Base-by-base conservation (phyloP, 2,329 filamentous ascomycete species). In the Aspergillus fumigatus region DNA sequence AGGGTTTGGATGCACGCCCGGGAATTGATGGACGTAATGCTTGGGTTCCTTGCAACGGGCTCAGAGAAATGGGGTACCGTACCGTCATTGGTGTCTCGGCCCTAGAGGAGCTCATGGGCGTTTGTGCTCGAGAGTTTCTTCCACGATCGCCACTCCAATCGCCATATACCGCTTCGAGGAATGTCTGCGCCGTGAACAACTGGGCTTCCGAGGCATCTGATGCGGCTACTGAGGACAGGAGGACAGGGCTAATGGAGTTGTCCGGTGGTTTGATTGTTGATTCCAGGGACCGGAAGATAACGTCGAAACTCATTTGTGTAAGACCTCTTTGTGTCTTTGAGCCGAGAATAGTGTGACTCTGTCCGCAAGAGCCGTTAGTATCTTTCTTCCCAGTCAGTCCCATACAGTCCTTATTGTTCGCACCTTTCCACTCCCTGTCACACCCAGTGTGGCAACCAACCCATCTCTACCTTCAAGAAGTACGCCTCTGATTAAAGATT, bases 331-430 rank as follows among this genome's bases (percentile, higher is more conserved):
- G 90, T 23, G 83, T 85, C 64, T 87, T 88, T 11, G 90, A 95
- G 54, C 94, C 94, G 17, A 99, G 83, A 58, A 97, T 96, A 0
- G 94, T 99, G 73, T 99, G 93, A 61, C 90, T 95, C 93, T 97
- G 69, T 47, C 52, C 29, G 5, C 11, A 5, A 47, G 26, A 21
- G 27, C 45, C n/a, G 29, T 26, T 40, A 23, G 1, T 17, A 56
- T 58, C 40, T 67, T 57, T 50, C 51, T 59, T 26, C 27, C 54
- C 38, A 26, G 32, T 17, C 21, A 25, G 17, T 48, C 47, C 9
- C 32, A 21, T 27, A 51, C 25, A 49, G 32, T 41, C 10, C 11
- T 26, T 38, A 11, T 47, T 10, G 19, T 26, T 10, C 59, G n/a
- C 45, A 96, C 93, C 86, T 99, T 99, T 73, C 94, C 94, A 51